phyloP scores from a whole-genome alignment of 331 rosid genomes.

The Malus hybrid region DNA sequence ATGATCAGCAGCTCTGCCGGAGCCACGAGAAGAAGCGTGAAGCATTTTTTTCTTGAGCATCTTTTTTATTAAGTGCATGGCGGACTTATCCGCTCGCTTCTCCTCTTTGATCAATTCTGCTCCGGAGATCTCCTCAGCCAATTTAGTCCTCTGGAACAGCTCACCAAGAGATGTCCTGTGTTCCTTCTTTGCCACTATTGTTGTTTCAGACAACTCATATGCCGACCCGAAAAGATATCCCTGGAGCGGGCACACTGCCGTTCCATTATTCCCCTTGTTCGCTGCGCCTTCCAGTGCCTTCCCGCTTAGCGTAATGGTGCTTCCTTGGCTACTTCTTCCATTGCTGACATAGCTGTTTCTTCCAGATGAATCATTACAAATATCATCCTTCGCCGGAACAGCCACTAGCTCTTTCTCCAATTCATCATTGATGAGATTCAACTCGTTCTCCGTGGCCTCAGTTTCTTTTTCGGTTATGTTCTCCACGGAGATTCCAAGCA shows the following conservation, averaged over 20 bases:
- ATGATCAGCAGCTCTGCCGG: slow-evolving; percentile 39
- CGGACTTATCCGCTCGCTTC: slow-evolving; percentile 60
- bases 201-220: slow-evolving; percentile 61
- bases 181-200: slow-evolving; percentile 66
- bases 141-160: slow-evolving; percentile 76
- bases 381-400: slow-evolving; percentile 59
- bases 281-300: slow-evolving; percentile 54
- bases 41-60: slow-evolving; percentile 65
- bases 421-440: slow-evolving; percentile 80
- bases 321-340: slow-evolving; percentile 82
- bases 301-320: slow-evolving; percentile 73
- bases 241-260: slow-evolving; percentile 64
- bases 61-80: slow-evolving; percentile 66
- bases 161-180: slow-evolving; percentile 91
- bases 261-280: slow-evolving; percentile 41
- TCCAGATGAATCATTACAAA: slow-evolving; percentile 65
- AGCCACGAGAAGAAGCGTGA: slow-evolving; percentile 55
- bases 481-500: slow-evolving; percentile 60
- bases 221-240: slow-evolving; percentile 89
- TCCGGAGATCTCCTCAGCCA: slow-evolving; percentile 53
- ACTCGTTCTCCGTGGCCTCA: slow-evolving; percentile 76
- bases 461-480: slow-evolving; percentile 82
- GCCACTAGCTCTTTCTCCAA: slow-evolving; percentile 78
- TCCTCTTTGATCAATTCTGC: slow-evolving; percentile 52
- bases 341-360: slow-evolving; percentile 79